Percentiles rank a stretch among this genome's conserved stretches.
phyloP scores from a whole-genome alignment of 140 eudicot genomes.

The Ambrosia hybrid region DNA sequence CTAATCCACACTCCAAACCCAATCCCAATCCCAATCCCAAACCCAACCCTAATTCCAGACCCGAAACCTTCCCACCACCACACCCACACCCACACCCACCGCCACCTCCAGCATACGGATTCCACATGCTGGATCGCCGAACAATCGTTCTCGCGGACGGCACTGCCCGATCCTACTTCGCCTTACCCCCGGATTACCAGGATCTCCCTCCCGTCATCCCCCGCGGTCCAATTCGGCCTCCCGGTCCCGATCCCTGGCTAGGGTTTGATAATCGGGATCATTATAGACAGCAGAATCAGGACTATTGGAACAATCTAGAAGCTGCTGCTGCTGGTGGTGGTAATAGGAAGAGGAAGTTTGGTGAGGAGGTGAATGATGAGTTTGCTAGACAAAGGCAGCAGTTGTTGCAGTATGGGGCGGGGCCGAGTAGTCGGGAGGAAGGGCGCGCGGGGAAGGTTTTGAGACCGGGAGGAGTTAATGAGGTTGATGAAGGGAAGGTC shows the following conservation, averaged over 20 bases:
- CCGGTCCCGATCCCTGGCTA: slow-evolving; percentile 33
- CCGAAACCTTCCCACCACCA: slow-evolving; percentile 35
- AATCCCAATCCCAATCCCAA: slow-evolving; percentile 35
- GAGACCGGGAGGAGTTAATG: slow-evolving; percentile 38
- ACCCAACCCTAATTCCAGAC: slow-evolving; percentile 31
- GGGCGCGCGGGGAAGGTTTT: slow-evolving; percentile 43
- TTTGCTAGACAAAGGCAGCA: slow-evolving; percentile 81
- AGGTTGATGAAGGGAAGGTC: slow-evolving; percentile 61
- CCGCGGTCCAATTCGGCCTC: slow-evolving; percentile 33
- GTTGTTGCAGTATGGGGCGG: slow-evolving; percentile 71
- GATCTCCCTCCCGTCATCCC: slow-evolving; percentile 48
- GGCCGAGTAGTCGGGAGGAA: slow-evolving; percentile 55
- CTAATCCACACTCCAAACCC: slow-evolving; percentile 31
- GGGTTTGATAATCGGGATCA: slow-evolving; percentile 34
- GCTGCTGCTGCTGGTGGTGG: slow-evolving; percentile 1
- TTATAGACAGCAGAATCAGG: slow-evolving; percentile 42
- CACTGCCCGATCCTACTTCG: slow-evolving; percentile 81
- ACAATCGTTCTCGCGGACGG: slow-evolving; percentile 76
- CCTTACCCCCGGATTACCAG: slow-evolving; percentile 88
- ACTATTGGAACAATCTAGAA: slow-evolving; percentile 48
- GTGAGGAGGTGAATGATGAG: slow-evolving; percentile 55
- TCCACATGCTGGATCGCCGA: slow-evolving; percentile 94
- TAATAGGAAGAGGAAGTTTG: slow-evolving; percentile 66
- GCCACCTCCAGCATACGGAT: slow-evolving; percentile 76
- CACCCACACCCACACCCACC: slow-evolving; percentile 33